Percentiles rank a stretch among this genome's conserved stretches.
Conservation (phyloP, 1,284 basidiomycete species). For the Microbotryomycetes sp. region DNA sequence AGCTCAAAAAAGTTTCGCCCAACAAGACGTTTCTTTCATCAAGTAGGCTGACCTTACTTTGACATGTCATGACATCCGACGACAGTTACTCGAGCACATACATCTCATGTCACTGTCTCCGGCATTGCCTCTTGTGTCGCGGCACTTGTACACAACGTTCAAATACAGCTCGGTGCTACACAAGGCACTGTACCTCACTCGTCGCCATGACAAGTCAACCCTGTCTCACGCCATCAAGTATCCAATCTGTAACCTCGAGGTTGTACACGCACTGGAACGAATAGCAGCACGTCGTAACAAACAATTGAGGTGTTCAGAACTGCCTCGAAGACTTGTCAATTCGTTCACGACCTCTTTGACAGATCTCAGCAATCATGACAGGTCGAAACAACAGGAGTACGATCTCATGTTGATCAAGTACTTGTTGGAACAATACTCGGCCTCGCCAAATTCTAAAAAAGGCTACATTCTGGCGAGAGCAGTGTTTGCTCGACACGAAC, state of each 20-base stretch:
- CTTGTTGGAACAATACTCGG: conserved; percentile 39
- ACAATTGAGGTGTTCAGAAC: conserved; percentile 25
- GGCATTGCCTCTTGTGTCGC: conserved; percentile 15
- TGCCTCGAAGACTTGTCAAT: conserved; percentile 43
- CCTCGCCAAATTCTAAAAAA: conserved; percentile 55
- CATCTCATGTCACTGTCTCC: conserved; percentile 26
- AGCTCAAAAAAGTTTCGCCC: too few species aligned
- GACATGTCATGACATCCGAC: too few species aligned
- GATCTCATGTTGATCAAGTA: conserved; percentile 38
- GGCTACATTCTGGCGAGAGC: conserved; percentile 74
- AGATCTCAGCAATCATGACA: too few species aligned
- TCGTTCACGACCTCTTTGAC: background rate
- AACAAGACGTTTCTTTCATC: too few species aligned
- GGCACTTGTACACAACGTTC: conserved; percentile 19
- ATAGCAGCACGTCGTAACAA: conserved; percentile 10
- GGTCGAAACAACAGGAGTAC: background rate
- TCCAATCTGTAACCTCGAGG: conserved; percentile 55
- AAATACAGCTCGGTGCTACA: conserved; percentile 50
- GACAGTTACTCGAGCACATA: conserved; percentile 30
- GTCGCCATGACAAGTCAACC: conserved; percentile 41
- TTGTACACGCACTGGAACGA: conserved; percentile 52
- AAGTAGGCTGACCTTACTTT: too few species aligned
- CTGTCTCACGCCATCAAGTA: conserved; percentile 56
- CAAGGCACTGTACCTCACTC: conserved; percentile 56
- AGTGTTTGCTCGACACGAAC: conserved; percentile 57